phyloP scores from a whole-genome alignment of 1,284 basidiomycete genomes.

The Rhizopogon parksii region DNA sequence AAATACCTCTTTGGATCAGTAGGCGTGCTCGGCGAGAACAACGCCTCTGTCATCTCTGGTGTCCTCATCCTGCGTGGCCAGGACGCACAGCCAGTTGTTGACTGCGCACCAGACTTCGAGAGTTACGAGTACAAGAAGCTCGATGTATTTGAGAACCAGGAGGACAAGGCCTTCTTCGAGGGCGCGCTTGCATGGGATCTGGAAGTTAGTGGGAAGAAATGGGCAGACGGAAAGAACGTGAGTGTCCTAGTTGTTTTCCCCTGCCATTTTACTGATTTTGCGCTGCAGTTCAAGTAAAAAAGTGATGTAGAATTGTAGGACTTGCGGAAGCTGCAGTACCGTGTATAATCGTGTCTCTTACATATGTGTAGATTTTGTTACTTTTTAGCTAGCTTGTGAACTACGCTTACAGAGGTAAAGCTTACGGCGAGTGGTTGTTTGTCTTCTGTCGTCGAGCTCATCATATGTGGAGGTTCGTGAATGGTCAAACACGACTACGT shows the following conservation, averaged over 20 bases:
- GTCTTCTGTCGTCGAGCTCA: no score
- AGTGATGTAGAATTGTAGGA: neutral
- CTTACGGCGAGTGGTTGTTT: no score
- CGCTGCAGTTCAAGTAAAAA: slow-evolving; percentile 9
- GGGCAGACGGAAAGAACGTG: slow-evolving; percentile 83
- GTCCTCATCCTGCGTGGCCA: slow-evolving; percentile 77
- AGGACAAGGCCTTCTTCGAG: slow-evolving; percentile 86
- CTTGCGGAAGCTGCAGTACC: neutral
- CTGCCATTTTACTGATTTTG: neutral
- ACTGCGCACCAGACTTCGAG: slow-evolving; percentile 90
- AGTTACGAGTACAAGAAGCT: slow-evolving; percentile 79
- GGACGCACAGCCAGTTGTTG: slow-evolving; percentile 63
- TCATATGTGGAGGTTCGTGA: no score
- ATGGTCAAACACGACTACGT: no score
- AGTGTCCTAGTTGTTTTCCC: slow-evolving; percentile 27
- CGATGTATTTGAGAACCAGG: slow-evolving; percentile 52
- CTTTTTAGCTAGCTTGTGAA: neutral
- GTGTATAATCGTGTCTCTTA: neutral
- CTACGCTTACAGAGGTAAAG: no score
- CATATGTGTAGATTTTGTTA: neutral
- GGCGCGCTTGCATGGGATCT: slow-evolving; percentile 88
- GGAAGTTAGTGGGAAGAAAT: slow-evolving; percentile 77
- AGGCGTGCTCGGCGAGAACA: slow-evolving; percentile 81
- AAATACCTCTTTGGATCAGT: slow-evolving; percentile 94
- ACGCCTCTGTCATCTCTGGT: slow-evolving; percentile 76